Base-by-base conservation (phyloP, 2,329 filamentous ascomycete genomes). In the Colletotrichum falcatum region DNA sequence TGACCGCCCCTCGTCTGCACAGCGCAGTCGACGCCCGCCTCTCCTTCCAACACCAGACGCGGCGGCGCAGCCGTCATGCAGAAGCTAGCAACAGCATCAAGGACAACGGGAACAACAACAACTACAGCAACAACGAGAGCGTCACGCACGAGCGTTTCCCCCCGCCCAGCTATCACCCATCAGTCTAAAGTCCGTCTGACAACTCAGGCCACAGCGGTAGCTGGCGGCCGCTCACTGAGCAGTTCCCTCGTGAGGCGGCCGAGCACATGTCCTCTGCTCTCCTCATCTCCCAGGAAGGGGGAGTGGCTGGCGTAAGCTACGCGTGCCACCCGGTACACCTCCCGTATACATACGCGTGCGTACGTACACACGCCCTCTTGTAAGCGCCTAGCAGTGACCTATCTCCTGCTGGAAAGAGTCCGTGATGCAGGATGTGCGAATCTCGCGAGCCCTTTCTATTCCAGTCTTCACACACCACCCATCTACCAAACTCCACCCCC, bases 371-470 rank as follows among this genome's bases (percentile, higher is more conserved):
- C 30, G 20, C 33, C 6, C 18, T 14, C 53, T 12, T n/a, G 33
- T n/a, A 39, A 46, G 44, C 44, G 30, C 44, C 44, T 28, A 28
- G n/a, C 8, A 28, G 16, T 39, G 30, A 5, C 23, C 59, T 18
- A 12, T 26, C 33, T 56, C 20, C 33, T 55, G 33, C 23, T 14
- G 44, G 44, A 46, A 46, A 33, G 20, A 37, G 44, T 51, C 44
- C 59, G 44, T 61, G 59, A 61, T 39, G 59, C n/a, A 16, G 53
- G 11, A 55, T 37, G 53, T 49, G 44, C 8, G 44, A 61, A 46
- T 35, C 33, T 16, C 16, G 46, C 8, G 44, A 51, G 59, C 59
- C n/a, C 26, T 39, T 46, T 35, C 59, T 46, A 46, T 39, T 26
- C 30, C n/a, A 30, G 23, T 39, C 23, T 26, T 37, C 44, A 26